phyloP scores from a whole-genome alignment of 345 rosid species.

The Streptanthus diversifolius region DNA sequence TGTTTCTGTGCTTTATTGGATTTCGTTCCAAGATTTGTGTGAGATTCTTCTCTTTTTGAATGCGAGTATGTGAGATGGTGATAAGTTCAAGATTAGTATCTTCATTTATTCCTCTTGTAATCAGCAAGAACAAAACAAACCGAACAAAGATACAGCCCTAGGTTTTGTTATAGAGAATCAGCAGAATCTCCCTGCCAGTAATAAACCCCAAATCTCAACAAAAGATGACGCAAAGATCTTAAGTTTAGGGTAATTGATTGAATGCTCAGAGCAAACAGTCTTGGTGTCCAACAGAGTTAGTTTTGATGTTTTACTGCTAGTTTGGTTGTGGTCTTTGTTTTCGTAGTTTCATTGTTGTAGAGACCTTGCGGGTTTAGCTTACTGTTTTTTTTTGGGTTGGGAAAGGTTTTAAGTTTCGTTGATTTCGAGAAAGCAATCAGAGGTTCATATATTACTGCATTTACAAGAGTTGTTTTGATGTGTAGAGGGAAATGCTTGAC shows the following conservation, averaged over 20 bases:
- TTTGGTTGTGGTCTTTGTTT: background rate
- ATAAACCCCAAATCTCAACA: background rate
- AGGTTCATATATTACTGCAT: background rate
- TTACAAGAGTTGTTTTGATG: background rate
- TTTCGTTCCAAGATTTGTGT: background rate
- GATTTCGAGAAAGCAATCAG: background rate
- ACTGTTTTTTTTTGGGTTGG: too few species aligned
- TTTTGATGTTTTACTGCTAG: background rate
- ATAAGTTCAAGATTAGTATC: background rate
- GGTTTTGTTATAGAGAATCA: background rate
- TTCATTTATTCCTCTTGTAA: too few species aligned
- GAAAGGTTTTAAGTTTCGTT: background rate
- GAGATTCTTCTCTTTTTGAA: background rate
- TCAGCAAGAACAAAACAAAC: too few species aligned
- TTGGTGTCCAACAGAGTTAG: background rate
- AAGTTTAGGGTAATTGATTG: background rate
- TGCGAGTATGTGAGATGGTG: background rate
- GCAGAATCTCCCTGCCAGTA: background rate
- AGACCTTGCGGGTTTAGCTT: too few species aligned
- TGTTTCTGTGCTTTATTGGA: background rate
- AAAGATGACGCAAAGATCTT: background rate
- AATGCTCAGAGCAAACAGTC: background rate
- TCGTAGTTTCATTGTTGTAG: too few species aligned
- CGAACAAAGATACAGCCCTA: background rate
- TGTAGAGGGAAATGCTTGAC: constrained; percentile 53